phyloP scores from a whole-genome alignment of 495 filamentous ascomycete genomes.

The Aspergillus haitiensis region DNA sequence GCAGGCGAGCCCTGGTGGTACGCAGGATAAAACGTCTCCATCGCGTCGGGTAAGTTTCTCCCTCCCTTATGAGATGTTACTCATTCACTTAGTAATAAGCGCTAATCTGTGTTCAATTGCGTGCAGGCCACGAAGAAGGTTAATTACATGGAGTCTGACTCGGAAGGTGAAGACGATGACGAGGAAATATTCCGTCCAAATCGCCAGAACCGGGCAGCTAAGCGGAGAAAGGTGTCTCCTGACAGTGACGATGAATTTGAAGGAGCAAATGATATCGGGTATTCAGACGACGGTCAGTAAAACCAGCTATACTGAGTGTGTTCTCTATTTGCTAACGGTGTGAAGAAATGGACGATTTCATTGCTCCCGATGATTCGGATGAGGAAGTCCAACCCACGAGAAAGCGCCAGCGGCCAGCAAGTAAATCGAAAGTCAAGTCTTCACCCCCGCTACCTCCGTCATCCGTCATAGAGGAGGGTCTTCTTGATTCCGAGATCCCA shows the following conservation, averaged over 20 bases:
- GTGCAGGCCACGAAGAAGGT: conserved; percentile 47
- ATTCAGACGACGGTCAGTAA: conserved; percentile 63
- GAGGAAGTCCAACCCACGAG: conserved; percentile 66
- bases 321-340: conserved; percentile 23
- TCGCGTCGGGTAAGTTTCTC: conserved; percentile 45
- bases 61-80: not conserved
- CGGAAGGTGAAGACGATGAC: conserved; percentile 57
- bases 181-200: conserved; percentile 50
- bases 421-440: conserved; percentile 54
- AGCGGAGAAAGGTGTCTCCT: conserved; percentile 53
- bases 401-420: conserved; percentile 68
- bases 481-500: conserved; percentile 49
- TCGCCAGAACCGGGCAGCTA: conserved; percentile 40
- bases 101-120: not conserved
- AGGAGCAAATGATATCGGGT: conserved; percentile 51
- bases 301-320: conserved; percentile 4
- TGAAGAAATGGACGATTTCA: conserved; percentile 78
- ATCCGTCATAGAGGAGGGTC: conserved; percentile 48
- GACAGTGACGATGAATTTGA: conserved; percentile 71
- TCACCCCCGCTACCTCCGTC: conserved; percentile 52
- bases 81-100: not conserved
- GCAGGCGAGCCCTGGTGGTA: conserved; percentile 16
- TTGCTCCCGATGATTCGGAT: conserved; percentile 77
- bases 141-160: conserved; percentile 51
- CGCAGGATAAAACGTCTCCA: conserved; percentile 37